Evolutionary conservation across 208 protist species (phyloP).

Genomic region (Leishmania aethiopica): DNA sequence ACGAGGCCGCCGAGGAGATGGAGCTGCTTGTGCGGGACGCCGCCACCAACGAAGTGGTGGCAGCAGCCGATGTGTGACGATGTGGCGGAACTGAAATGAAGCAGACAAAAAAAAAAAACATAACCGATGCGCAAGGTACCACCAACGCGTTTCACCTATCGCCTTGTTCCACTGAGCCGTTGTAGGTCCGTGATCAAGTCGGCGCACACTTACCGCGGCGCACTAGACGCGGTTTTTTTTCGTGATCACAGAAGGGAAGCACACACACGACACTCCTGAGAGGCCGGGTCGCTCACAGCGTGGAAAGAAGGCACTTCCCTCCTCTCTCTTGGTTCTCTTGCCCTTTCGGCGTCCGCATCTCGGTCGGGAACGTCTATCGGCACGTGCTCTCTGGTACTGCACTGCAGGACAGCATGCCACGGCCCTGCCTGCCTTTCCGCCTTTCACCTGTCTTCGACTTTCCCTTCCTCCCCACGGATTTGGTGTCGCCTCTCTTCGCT

Average conservation of each 20-base stretch:
- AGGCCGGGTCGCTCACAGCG: neutral
- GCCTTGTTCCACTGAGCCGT: neutral
- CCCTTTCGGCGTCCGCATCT: neutral
- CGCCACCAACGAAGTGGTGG: slow-evolving; percentile 23
- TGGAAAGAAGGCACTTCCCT: neutral
- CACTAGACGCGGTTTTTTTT: neutral
- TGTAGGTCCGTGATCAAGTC: neutral
- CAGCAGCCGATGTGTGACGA: slow-evolving; percentile 39
- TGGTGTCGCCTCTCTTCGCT: neutral
- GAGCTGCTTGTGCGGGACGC: slow-evolving; percentile 61
- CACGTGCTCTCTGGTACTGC: neutral
- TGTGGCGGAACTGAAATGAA: neutral
- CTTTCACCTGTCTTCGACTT: neutral
- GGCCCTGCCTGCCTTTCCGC: neutral
- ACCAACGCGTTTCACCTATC: neutral
- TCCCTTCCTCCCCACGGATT: neutral
- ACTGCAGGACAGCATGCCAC: neutral
- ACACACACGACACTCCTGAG: neutral
- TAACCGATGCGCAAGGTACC: no score
- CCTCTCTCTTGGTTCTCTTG: neutral
- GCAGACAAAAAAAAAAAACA: neutral
- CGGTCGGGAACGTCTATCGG: neutral
- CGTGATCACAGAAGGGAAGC: neutral
- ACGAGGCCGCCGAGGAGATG: slow-evolving; percentile 52
- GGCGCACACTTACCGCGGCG: neutral